phyloP scores from a whole-genome alignment of 805 yeast species.

The Wilhelminamyces savonicus region DNA sequence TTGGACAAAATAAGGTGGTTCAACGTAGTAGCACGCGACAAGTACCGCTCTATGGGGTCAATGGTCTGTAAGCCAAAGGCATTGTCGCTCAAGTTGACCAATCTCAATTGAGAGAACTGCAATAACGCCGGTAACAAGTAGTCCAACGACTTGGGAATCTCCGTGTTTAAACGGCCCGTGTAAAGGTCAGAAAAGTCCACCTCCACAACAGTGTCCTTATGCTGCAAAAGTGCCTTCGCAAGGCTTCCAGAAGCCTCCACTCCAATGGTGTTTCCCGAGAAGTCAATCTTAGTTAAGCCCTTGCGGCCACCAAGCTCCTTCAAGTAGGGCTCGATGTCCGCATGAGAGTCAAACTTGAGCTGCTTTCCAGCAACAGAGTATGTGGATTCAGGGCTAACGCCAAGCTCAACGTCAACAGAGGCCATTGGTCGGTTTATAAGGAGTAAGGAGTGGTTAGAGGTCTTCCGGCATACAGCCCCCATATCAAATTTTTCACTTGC shows the following conservation, averaged over 20 bases:
- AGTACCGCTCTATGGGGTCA: constrained; percentile 75
- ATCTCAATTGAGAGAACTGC: constrained; percentile 58
- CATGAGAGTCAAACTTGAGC: constrained; percentile 63
- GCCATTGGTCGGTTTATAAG: too few species aligned
- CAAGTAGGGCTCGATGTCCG: constrained; percentile 68
- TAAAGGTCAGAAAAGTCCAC: constrained; percentile 87
- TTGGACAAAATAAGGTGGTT: constrained; percentile 86
- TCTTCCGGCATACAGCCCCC: not conserved
- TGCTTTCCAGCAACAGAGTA: constrained; percentile 71
- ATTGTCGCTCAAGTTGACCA: constrained; percentile 84
- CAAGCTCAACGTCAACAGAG: constrained; percentile 17
- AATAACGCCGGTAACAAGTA: constrained; percentile 68
- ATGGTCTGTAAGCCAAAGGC: constrained; percentile 96
- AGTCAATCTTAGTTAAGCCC: constrained; percentile 53
- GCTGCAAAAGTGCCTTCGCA: constrained; percentile 47
- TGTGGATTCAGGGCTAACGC: constrained; percentile 37
- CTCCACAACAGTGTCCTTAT: constrained; percentile 47
- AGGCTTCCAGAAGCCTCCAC: constrained; percentile 76
- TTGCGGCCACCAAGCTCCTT: constrained; percentile 41
- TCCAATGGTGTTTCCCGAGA: constrained; percentile 93
- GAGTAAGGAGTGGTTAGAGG: not conserved
- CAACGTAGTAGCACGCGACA: constrained; percentile 68
- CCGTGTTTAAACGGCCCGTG: constrained; percentile 92
- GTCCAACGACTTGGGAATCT: constrained; percentile 80
- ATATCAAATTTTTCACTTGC: too few species aligned